Evolutionary conservation across 495 filamentous ascomycete genomes (phyloP).

Genomic region (Acidomyces sp.): DNA sequence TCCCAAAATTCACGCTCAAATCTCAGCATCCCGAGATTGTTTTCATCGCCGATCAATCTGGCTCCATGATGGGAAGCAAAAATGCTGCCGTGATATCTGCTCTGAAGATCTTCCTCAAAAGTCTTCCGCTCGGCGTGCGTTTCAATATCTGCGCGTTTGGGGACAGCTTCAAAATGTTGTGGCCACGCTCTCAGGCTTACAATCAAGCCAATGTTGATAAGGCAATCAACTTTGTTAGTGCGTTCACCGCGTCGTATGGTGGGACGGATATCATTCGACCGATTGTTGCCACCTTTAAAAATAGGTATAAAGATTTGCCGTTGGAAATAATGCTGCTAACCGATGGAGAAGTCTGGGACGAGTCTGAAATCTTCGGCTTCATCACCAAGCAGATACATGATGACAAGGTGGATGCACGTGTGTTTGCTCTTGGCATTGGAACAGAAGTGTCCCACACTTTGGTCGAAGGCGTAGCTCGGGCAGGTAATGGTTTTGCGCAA

Average conservation of each 20-base stretch:
- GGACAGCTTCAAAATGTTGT: slow-evolving; percentile 39
- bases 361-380: slow-evolving; percentile 41
- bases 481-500: slow-evolving; percentile 56
- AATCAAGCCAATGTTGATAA: slow-evolving; percentile 35
- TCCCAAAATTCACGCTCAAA: slow-evolving; percentile 50
- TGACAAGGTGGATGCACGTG: slow-evolving; percentile 39
- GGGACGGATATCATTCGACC: slow-evolving; percentile 54
- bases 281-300: slow-evolving; percentile 38
- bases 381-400: slow-evolving; percentile 37
- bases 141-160: slow-evolving; percentile 73
- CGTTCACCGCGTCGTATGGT: slow-evolving; percentile 43
- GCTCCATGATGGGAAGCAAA: slow-evolving; percentile 44
- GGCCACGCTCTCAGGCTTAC: slow-evolving; percentile 44
- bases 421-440: slow-evolving; percentile 58
- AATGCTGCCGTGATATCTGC: slow-evolving; percentile 45
- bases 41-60: slow-evolving; percentile 57
- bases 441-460: slow-evolving; percentile 45
- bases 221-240: slow-evolving; percentile 38
- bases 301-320: slow-evolving; percentile 37
- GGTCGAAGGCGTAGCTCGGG: slow-evolving; percentile 53
- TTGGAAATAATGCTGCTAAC: slow-evolving; percentile 57
- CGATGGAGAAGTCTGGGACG: slow-evolving; percentile 56
- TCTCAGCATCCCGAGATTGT: slow-evolving; percentile 47
- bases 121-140: slow-evolving; percentile 48
- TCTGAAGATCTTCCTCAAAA: slow-evolving; percentile 56